A percentile compares a stretch with the other conserved stretches of the same genome.
Conservation (phyloP, 768 basidiomycete species). For the Hygrocybe punicea region DNA sequence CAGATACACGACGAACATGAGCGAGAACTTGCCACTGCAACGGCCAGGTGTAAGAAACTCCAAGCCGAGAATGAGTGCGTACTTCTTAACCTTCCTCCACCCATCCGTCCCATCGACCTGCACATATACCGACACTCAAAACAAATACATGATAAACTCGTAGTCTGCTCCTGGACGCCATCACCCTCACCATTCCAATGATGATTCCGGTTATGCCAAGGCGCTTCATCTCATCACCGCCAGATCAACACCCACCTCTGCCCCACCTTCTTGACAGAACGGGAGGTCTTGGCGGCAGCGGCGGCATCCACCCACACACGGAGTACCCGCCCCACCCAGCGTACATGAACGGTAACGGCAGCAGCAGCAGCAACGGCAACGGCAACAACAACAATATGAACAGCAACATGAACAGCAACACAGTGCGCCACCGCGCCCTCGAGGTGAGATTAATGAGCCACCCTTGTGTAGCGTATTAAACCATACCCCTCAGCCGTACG, state of each 20-base stretch:
- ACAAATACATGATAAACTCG: background rate
- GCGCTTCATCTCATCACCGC: background rate
- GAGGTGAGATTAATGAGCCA: no score
- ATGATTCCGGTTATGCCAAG: conserved; percentile 4
- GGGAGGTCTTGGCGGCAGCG: background rate
- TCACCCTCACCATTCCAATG: conserved; percentile 17
- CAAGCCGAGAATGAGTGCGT: conserved; percentile 52
- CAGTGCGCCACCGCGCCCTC: no score
- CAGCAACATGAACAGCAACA: background rate
- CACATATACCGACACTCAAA: no score
- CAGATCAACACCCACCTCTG: no score
- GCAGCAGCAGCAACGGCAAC: background rate
- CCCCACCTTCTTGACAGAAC: no score
- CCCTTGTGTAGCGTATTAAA: no score
- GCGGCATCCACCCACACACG: background rate
- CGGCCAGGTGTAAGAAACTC: conserved; percentile 41
- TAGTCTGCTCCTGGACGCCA: conserved; percentile 41
- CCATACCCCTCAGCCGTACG: background rate
- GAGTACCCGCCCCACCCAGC: background rate
- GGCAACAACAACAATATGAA: background rate
- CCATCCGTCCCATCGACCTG: no score
- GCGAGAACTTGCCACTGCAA: conserved; percentile 40
- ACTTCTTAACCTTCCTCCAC: background rate
- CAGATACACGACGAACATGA: conserved; percentile 41
- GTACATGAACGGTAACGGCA: background rate